phyloP scores from a whole-genome alignment of 106 monocot species.

The Vanilla planifolia region DNA sequence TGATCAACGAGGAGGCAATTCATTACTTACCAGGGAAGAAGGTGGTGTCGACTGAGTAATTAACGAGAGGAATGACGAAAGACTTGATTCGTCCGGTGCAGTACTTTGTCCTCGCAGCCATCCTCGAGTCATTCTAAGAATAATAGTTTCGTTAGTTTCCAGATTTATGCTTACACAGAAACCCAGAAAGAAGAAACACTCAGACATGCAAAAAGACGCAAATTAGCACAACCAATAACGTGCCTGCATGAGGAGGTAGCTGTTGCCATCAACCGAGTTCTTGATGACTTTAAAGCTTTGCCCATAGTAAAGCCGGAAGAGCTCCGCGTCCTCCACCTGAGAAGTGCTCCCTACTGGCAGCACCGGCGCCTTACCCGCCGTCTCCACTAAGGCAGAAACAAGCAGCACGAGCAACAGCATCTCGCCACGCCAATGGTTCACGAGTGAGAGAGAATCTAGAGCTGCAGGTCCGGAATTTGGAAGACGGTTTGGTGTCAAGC shows the following conservation, averaged over 20 bases:
- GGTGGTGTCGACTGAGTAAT: conserved; percentile 78
- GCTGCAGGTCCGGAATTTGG: too few species aligned
- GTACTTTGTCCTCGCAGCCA: conserved; percentile 80
- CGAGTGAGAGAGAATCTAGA: too few species aligned
- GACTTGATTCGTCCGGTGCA: conserved; percentile 97
- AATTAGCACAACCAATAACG: too few species aligned
- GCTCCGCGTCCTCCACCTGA: conserved; percentile 58
- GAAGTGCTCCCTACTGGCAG: conserved; percentile 36
- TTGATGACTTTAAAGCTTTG: conserved; percentile 98
- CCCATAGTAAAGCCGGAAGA: conserved; percentile 88
- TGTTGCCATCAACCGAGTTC: conserved; percentile 84
- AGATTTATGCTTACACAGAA: too few species aligned
- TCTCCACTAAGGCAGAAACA: not conserved
- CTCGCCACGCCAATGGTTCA: too few species aligned
- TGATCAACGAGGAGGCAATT: too few species aligned
- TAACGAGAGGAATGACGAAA: conserved; percentile 81
- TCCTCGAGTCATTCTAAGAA: conserved; percentile 68
- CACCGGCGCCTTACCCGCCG: conserved; percentile 5
- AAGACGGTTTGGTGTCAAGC: too few species aligned
- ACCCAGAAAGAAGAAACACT: not conserved
- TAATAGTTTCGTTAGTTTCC: not conserved
- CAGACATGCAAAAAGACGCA: not conserved
- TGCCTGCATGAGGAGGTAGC: conserved; percentile 97
- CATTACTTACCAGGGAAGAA: conserved; percentile 42
- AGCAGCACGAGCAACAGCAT: not conserved